Percentiles rank a stretch among this genome's conserved stretches.
These are phyloP conservation scores for Porodaedalea pini DNA, from an alignment of 1,284 basidiomycete genomes.

Conservation along the genomic window DNA sequence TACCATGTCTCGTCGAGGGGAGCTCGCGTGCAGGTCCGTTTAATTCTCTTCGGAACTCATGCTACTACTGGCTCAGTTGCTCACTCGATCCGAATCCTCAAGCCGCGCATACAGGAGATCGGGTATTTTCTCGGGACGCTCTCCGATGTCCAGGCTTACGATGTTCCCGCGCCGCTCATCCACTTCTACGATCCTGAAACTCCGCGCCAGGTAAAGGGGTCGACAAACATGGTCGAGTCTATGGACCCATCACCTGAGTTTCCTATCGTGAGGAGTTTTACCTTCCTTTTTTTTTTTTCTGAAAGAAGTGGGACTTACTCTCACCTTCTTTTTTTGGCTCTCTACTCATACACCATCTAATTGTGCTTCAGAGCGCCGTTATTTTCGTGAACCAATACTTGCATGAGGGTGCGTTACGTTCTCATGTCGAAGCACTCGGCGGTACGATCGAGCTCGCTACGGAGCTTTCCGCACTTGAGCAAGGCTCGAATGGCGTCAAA, in stretches of 20 bases:
- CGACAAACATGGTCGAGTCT: not conserved
- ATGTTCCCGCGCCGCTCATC: not conserved
- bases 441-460: constrained; percentile 16
- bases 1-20: constrained; percentile 8
- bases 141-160: not conserved
- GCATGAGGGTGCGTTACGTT: constrained; percentile 17
- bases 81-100: no score
- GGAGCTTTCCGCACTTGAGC: constrained; percentile 13
- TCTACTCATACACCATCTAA: no score
- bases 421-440: constrained; percentile 15
- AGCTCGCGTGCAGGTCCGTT: constrained; percentile 1
- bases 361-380: not conserved
- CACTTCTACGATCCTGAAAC: constrained; percentile 2
- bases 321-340: no score
- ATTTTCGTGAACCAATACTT: constrained; percentile 11
- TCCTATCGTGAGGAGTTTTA: constrained; percentile 18
- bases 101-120: constrained; percentile 20
- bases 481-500: constrained; percentile 16
- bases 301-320: no score
- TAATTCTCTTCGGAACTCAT: no score
- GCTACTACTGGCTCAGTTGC: no score
- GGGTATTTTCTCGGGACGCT: constrained; percentile 15
- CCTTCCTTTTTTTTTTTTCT: no score
- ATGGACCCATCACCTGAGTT: constrained; percentile 10
- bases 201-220: not conserved